Evolutionary conservation across 805 yeast genomes (phyloP).

Genomic region (Saccharomyces paradoxus): DNA sequence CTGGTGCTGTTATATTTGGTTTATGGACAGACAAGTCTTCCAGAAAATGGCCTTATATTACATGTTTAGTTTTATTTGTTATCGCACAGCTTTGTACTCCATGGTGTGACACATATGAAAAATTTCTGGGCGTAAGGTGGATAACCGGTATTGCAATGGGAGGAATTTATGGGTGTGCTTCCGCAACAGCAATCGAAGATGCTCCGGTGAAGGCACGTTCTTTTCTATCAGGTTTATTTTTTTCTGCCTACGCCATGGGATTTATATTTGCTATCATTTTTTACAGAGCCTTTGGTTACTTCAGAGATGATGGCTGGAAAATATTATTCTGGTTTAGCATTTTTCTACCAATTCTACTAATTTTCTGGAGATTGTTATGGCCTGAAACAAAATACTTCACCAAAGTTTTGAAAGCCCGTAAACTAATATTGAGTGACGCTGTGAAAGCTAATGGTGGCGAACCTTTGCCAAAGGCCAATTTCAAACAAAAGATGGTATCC

Average conservation of each 20-base stretch:
- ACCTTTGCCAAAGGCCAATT: conserved; percentile 13
- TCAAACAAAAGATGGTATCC: conserved; percentile 18
- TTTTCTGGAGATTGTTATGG: conserved; percentile 46
- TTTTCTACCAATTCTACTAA: conserved; percentile 53
- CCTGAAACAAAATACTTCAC: conserved; percentile 55
- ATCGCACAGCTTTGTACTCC: conserved; percentile 60
- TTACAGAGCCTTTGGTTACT: conserved; percentile 49
- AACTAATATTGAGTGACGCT: conserved; percentile 13
- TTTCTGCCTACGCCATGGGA: conserved; percentile 57
- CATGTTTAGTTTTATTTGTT: conserved; percentile 43
- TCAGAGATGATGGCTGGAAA: conserved; percentile 51
- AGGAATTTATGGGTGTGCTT: conserved; percentile 57
- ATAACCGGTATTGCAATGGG: conserved; percentile 67
- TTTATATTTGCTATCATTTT: conserved; percentile 59
- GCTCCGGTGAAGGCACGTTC: conserved; percentile 54
- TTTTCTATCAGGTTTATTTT: conserved; percentile 51
- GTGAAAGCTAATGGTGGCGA: conserved; percentile 17
- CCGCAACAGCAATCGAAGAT: conserved; percentile 61
- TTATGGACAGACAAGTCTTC: conserved; percentile 53
- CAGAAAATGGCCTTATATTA: conserved; percentile 58
- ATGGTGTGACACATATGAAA: conserved; percentile 48
- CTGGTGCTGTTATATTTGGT: conserved; percentile 65
- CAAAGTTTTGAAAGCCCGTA: conserved; percentile 24
- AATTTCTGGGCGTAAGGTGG: conserved; percentile 56
- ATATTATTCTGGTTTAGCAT: conserved; percentile 67